Conservation (phyloP, 805 yeast species). For the Starmerella riodocensis region DNA sequence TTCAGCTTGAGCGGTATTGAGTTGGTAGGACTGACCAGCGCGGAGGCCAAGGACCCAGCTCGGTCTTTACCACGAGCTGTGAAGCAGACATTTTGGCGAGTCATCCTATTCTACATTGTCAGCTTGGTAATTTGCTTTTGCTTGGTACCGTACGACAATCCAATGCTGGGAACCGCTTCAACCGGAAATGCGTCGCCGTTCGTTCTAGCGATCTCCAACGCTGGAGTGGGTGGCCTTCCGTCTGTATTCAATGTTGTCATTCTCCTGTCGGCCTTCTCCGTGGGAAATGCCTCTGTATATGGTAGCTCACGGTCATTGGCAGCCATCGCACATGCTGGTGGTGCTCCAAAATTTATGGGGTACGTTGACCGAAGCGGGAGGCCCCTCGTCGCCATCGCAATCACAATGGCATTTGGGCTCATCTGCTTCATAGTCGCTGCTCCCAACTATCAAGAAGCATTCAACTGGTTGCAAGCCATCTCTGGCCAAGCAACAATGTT, state of each 20-base stretch:
- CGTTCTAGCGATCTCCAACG: constrained; percentile 52
- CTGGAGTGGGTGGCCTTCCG: constrained; percentile 54
- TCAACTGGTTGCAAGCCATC: constrained; percentile 60
- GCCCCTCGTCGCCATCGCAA: constrained; percentile 47
- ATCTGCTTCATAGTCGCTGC: constrained; percentile 46
- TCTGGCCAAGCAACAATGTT: constrained; percentile 63
- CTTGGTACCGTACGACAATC: constrained; percentile 50
- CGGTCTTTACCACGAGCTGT: constrained; percentile 55
- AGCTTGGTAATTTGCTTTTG: constrained; percentile 45
- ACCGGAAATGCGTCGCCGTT: constrained; percentile 58
- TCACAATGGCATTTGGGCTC: constrained; percentile 35
- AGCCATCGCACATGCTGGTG: constrained; percentile 49
- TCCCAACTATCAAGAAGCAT: constrained; percentile 37
- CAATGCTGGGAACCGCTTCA: constrained; percentile 36
- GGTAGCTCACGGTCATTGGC: constrained; percentile 57
- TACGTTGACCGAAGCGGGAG: constrained; percentile 60
- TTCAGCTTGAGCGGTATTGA: constrained; percentile 70
- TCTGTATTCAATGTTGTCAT: constrained; percentile 58
- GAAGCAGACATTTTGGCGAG: constrained; percentile 72
- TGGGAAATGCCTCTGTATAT: constrained; percentile 55
- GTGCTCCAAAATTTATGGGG: constrained; percentile 45
- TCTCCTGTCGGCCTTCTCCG: constrained; percentile 53
- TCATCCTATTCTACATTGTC: constrained; percentile 51
- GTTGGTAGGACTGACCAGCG: constrained; percentile 58
- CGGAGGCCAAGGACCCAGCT: constrained; percentile 59